phyloP scores from a whole-genome alignment of 192 early-diverging fungal species.

The Coemansia sp. region DNA sequence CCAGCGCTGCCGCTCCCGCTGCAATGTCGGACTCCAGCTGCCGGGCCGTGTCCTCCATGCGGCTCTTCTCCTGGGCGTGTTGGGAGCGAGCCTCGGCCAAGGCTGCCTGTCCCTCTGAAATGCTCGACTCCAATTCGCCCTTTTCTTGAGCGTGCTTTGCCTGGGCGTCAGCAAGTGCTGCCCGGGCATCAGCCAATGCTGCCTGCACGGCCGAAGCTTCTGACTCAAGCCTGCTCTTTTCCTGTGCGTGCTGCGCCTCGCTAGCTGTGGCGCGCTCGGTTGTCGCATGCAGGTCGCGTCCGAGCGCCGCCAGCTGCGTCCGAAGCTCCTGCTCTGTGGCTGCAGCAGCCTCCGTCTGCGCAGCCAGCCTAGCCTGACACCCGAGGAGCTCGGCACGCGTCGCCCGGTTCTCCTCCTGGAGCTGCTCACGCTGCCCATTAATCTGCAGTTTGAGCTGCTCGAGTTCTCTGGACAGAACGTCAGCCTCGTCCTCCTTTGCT shows the following conservation, averaged over 20 bases:
- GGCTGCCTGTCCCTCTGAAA: too few relatives aligned
- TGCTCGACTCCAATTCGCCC: too few relatives aligned
- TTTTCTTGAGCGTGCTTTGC: too few relatives aligned
- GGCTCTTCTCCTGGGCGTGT: background rate
- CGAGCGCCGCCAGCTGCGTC: constrained; percentile 2
- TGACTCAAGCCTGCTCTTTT: background rate
- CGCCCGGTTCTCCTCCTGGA: constrained; percentile 25
- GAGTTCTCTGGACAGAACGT: constrained; percentile 37
- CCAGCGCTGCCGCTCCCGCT: background rate
- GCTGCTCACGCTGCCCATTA: constrained; percentile 39
- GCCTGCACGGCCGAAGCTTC: background rate
- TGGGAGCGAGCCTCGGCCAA: background rate
- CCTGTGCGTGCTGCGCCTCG: constrained; percentile 9
- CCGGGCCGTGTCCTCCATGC: background rate
- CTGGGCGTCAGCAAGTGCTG: too few relatives aligned
- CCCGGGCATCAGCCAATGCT: too few relatives aligned
- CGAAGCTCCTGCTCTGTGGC: constrained; percentile 5
- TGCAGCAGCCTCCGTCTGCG: constrained; percentile 1
- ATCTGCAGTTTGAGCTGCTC: constrained; percentile 36
- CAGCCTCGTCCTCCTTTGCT: constrained; percentile 17
- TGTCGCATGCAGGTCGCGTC: constrained; percentile 5
- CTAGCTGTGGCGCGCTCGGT: constrained; percentile 3
- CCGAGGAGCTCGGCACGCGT: constrained; percentile 23
- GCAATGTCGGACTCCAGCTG: constrained; percentile 1
- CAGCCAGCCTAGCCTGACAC: constrained; percentile 3